A percentile compares a stretch with the other conserved stretches of the same genome.
Conservation (phyloP, 2,329 filamentous ascomycete species). For the Colletotrichum navitas region DNA sequence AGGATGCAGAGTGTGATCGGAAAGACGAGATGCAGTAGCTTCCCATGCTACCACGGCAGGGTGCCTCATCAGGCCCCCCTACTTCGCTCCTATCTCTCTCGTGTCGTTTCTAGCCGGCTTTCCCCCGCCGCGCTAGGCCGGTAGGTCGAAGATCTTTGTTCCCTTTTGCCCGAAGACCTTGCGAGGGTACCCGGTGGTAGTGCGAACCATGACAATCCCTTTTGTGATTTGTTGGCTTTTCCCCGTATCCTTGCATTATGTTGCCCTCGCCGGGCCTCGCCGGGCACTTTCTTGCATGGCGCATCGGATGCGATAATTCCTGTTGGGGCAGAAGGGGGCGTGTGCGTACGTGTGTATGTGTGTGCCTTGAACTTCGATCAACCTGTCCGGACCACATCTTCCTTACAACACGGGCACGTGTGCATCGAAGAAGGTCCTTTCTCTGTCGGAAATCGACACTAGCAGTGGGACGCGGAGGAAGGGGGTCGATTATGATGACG, state of each 20-base stretch:
- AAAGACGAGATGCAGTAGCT: slow-evolving; percentile 12
- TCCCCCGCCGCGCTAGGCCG: slow-evolving; percentile 37
- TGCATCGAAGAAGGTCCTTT: slow-evolving; percentile 1
- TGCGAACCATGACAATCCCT: slow-evolving; percentile 10
- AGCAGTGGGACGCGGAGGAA: not conserved
- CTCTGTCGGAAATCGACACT: slow-evolving; percentile 22
- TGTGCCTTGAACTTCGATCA: not conserved
- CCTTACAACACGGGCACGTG: slow-evolving; percentile 8
- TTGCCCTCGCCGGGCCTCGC: slow-evolving; percentile 17
- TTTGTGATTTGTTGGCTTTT: not conserved
- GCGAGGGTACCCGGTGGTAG: slow-evolving; percentile 24
- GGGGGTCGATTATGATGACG: not conserved
- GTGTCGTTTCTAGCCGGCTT: slow-evolving; percentile 1
- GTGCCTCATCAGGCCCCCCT: slow-evolving; percentile 21
- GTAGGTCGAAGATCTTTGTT: slow-evolving; percentile 35
- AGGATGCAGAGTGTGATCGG: slow-evolving; percentile 10
- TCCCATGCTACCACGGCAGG: slow-evolving; percentile 8
- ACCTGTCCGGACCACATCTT: slow-evolving; percentile 1
- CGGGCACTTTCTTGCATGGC: slow-evolving; percentile 11
- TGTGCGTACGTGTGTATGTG: not conserved
- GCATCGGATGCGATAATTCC: slow-evolving; percentile 21
- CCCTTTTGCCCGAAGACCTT: slow-evolving; percentile 19
- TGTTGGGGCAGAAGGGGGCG: not conserved
- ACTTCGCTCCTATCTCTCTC: not conserved
- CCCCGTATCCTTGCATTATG: not conserved